Base-by-base conservation (phyloP, 805 yeast genomes). In the Candida nemodendra region DNA sequence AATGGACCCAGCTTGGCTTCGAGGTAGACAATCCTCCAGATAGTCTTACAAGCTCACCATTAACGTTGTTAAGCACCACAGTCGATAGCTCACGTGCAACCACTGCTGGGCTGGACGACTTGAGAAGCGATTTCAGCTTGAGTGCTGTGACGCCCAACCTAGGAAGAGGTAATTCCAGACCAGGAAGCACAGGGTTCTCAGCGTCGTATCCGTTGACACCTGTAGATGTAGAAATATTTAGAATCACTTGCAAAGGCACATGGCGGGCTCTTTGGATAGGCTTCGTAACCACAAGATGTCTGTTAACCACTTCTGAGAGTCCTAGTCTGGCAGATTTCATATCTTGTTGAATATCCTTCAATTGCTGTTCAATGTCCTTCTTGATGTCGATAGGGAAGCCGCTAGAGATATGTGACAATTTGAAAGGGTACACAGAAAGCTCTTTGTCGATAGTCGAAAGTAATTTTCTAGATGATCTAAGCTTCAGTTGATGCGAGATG, bases 401-500 rank as follows among this genome's bases (percentile, higher is more conserved):
- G 17, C 71, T 68, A 12, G 87, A 74, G 32, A 86, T 66, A 64
- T 86, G 83, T 26, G 88, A 72, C 50, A 90, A 72, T 64, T 88
- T 91, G 72, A 91, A 87, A 40, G 99, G 98, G 63, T 78, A 91
- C 23, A 93, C 98, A 18, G 96, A 85, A 50, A 77, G 71, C 32
- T 75, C 68, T 50, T 75, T 78, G 63, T 89, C 96, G 48, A 87
- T 76, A 43, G 75, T 75, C 23, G 78, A 70, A 48, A 90, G 70
- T 39, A 89, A 70, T 44, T 72, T 74, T 61, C 95, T 78, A 8
- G 95, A 73, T 17, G 86, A 71, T 57, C 76, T 81, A 52, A 91
- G 69, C 57, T 82, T 88, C 57, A 91, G 74, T 41, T 77, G 81
- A 59, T 90, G 86, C 29, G 74, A 69, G 44, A 86, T 78, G n/a